Evolutionary conservation across 2,329 filamentous ascomycete genomes (phyloP), one percentile per base, ranked within the genome.

Genomic region (Gliomastix tumulicola): DNA sequence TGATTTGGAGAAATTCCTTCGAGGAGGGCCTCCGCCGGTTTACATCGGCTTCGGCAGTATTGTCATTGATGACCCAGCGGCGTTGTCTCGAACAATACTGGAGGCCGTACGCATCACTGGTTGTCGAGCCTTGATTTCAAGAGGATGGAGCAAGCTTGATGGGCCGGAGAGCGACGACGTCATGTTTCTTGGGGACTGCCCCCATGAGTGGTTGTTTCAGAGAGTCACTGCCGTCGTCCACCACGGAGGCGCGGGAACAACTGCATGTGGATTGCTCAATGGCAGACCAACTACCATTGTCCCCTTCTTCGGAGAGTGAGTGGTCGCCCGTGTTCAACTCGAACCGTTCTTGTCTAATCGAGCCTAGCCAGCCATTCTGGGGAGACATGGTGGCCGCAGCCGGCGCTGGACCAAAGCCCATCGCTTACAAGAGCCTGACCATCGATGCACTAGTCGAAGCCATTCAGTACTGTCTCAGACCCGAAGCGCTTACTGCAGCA

Each of bases 41-140:
- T 83, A 84, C 46, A 73, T 83, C 31, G 79, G 79, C 0, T 84
- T 83, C 44, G 79, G 79, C 2, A 79, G 74, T 0, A 84, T 84
- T 30, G 79, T 84, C 3, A 69, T 82, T 1, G 74, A 81, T 33
- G 67, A 82, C 37, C 74, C 79, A 0, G 66, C 76, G 25, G 57
- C 56, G 1, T 68, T 82, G 23, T 81, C 76, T 0, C 49, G 63
- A 3, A 62, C 78, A 40, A 74, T 82, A 27, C 72, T 82, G 34
- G 58, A 74, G n/a, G 79, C 78, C 9, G 65, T 77, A 9, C 60
- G 70, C 41, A 56, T 65, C 17, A 66, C 75, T 1, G 77, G 77
- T 2, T 72, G 78, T 3, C 65, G 79, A 15, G 76, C 75, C 2
- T 57, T 82, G 6, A 68, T 83, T 1, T 79, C 74, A 1, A 77